Conservation (phyloP, 179 eudicot genomes). For the Actinidia chinensis region DNA sequence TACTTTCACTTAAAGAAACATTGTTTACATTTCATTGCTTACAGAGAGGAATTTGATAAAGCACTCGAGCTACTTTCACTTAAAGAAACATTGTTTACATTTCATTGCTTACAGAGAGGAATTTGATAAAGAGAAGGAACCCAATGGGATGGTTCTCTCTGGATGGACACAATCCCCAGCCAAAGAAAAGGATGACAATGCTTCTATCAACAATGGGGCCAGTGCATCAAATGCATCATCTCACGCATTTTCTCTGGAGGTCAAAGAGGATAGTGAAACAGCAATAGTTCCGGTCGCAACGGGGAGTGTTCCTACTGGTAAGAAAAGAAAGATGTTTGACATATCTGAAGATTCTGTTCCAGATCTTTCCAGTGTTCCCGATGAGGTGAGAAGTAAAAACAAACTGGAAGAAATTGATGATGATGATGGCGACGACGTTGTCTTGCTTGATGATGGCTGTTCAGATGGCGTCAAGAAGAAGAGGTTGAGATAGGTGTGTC, state of each 20-base stretch:
- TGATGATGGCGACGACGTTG: slow-evolving; percentile 33
- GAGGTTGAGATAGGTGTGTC: slow-evolving; percentile 36
- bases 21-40: slow-evolving; percentile 8
- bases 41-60: slow-evolving; percentile 89
- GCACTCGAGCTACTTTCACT: slow-evolving; percentile 10
- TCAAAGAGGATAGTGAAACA: slow-evolving; percentile 35
- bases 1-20: no score
- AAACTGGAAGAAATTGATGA: slow-evolving; percentile 49
- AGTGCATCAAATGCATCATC: slow-evolving; percentile 39
- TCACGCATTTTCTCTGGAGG: slow-evolving; percentile 30
- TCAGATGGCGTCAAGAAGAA: slow-evolving; percentile 40
- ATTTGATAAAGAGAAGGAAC: slow-evolving; percentile 82
- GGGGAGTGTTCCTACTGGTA: slow-evolving; percentile 25
- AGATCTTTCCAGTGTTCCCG: background rate
- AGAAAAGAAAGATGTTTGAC: slow-evolving; percentile 72
- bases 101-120: slow-evolving; percentile 54
- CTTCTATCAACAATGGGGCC: slow-evolving; percentile 51
- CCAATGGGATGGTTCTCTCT: slow-evolving; percentile 88
- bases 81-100: background rate
- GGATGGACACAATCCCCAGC: slow-evolving; percentile 73
- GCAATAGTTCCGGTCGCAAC: slow-evolving; percentile 28
- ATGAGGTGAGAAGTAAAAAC: slow-evolving; percentile 24
- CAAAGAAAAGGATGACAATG: slow-evolving; percentile 40
- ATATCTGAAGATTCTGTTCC: slow-evolving; percentile 29
- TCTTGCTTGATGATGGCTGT: slow-evolving; percentile 45